Evolutionary conservation across 352 stramenopile genomes (phyloP).

Genomic region (Pythium biforme): DNA sequence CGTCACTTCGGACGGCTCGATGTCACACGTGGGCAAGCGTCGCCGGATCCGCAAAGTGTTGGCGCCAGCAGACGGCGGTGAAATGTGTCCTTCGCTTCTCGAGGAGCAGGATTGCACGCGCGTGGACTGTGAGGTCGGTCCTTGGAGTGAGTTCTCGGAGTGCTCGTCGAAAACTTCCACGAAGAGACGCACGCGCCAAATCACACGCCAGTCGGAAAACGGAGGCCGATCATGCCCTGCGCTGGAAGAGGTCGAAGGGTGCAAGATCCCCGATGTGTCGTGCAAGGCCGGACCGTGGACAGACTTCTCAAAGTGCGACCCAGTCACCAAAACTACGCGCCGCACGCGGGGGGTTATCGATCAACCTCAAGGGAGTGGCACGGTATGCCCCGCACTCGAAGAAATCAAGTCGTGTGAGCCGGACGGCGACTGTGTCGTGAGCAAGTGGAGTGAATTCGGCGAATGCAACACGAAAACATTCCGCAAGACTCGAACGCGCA

Average conservation of each 20-base stretch:
- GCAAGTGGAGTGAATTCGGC: constrained; percentile 34
- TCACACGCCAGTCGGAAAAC: constrained; percentile 14
- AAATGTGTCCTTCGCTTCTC: constrained; percentile 38
- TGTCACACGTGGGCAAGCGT: not conserved
- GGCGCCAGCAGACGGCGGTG: constrained; percentile 39
- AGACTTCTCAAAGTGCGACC: constrained; percentile 42
- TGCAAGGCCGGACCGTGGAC: constrained; percentile 56
- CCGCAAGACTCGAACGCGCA: constrained; percentile 38
- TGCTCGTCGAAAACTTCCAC: constrained; percentile 16
- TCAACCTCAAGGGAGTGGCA: constrained; percentile 36
- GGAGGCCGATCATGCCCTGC: constrained; percentile 28
- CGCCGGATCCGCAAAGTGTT: constrained; percentile 39
- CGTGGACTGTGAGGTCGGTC: constrained; percentile 34
- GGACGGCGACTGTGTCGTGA: constrained; percentile 54
- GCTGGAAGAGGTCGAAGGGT: constrained; percentile 34
- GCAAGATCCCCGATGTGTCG: constrained; percentile 40
- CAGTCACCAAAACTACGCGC: constrained; percentile 43
- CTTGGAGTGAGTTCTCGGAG: constrained; percentile 20
- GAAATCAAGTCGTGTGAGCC: constrained; percentile 39
- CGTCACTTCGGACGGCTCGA: constrained; percentile 13
- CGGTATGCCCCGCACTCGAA: constrained; percentile 35
- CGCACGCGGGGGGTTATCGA: constrained; percentile 42
- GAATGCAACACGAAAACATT: constrained; percentile 34
- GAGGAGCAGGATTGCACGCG: constrained; percentile 41
- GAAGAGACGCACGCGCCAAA: constrained; percentile 22